A percentile compares a stretch with the other conserved stretches of the same genome.
Conservation (phyloP, 2,329 filamentous ascomycete species). For the Thermoascus crustaceus region DNA sequence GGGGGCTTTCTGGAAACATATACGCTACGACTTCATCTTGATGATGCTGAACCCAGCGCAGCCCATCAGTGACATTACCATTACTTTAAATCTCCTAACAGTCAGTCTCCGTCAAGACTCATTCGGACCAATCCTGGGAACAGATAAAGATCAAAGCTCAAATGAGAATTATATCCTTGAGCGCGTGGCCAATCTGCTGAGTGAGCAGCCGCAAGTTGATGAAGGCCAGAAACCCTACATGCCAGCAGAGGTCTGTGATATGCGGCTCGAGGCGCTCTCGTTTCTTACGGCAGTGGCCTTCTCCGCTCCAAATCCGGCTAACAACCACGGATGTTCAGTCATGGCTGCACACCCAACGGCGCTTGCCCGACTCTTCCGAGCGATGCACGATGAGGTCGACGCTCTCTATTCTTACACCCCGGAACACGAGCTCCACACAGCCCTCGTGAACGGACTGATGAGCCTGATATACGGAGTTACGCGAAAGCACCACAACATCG, state of each 20-base stretch:
- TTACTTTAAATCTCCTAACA: conserved; percentile 47
- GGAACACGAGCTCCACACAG: conserved; percentile 39
- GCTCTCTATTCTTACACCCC: conserved; percentile 47
- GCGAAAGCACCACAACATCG: conserved; percentile 53
- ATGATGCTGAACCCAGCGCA: conserved; percentile 52
- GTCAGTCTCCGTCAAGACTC: conserved; percentile 47
- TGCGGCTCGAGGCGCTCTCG: conserved; percentile 38
- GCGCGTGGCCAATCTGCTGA: conserved; percentile 50
- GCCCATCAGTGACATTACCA: conserved; percentile 46
- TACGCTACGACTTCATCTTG: conserved; percentile 50
- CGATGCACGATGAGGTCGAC: conserved; percentile 65
- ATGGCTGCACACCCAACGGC: conserved; percentile 61
- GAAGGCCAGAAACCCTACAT: conserved; percentile 36
- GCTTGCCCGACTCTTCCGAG: conserved; percentile 66
- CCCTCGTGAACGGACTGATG: conserved; percentile 52
- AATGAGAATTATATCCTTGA: conserved; percentile 46
- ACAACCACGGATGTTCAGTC: conserved; percentile 49
- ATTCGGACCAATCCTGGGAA: conserved; percentile 46
- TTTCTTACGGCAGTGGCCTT: conserved; percentile 37
- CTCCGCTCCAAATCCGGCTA: conserved; percentile 50
- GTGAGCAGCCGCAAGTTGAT: conserved; percentile 42
- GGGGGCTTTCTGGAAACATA: conserved; percentile 47
- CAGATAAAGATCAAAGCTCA: conserved; percentile 30
- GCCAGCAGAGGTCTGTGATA: conserved; percentile 29
- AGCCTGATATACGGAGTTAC: conserved; percentile 55